A percentile compares a stretch with the other conserved stretches of the same genome.
phyloP scores from a whole-genome alignment of 2,329 filamentous ascomycete genomes.

The Helicocarpus griseus region DNA sequence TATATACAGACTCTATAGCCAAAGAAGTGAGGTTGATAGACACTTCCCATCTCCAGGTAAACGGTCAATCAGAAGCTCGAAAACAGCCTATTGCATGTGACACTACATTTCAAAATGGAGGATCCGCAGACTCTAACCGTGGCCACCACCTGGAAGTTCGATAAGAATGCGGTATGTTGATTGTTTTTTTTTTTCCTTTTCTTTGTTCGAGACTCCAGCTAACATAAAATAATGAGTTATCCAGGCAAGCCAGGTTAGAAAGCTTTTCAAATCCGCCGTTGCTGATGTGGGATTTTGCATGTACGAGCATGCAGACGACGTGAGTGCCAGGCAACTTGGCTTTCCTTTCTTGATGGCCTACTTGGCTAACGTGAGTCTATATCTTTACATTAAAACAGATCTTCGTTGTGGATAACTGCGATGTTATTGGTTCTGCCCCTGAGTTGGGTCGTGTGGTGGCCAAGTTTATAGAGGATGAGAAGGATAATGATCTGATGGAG shows the following conservation, averaged over 20 bases:
- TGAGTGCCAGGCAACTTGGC: conserved; percentile 10
- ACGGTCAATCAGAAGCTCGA: background rate
- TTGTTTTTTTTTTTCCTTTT: background rate
- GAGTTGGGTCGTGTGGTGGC: conserved; percentile 13
- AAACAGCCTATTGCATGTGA: no score
- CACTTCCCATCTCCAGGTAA: no score
- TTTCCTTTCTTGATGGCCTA: background rate
- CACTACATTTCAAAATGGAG: conserved; percentile 6
- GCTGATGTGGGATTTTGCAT: conserved; percentile 13
- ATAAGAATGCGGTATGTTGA: conserved; percentile 21
- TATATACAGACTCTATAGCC: no score
- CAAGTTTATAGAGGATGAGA: conserved; percentile 21
- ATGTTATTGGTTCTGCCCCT: conserved; percentile 7
- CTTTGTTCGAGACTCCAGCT: background rate
- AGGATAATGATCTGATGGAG: conserved; percentile 24
- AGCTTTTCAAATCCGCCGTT: conserved; percentile 14
- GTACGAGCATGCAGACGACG: conserved; percentile 17
- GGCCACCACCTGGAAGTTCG: conserved; percentile 26
- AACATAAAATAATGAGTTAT: background rate
- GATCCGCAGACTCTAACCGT: conserved; percentile 17
- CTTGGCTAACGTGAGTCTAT: background rate
- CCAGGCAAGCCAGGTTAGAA: conserved; percentile 19
- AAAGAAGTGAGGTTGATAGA: no score
- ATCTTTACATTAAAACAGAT: conserved; percentile 12
- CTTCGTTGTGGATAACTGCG: conserved; percentile 18